Evolutionary conservation across 2,329 filamentous ascomycete species (phyloP), one percentile per base, ranked within the genome.

Genomic region (Macroventuria anomochaeta): DNA sequence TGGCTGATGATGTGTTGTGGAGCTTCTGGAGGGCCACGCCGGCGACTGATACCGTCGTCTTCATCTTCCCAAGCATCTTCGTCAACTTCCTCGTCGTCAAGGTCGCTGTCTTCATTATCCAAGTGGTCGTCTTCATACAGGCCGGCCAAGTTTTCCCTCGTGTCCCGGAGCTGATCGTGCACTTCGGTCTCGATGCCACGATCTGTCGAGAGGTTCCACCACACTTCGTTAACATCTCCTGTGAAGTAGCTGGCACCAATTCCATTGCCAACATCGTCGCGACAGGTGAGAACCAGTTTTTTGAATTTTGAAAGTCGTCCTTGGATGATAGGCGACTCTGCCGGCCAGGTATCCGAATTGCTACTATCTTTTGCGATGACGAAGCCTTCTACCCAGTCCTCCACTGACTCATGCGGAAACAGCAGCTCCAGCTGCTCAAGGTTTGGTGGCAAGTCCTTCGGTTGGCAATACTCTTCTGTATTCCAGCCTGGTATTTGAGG

Each of bases 401-500:
- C 46, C 2, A 62, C 37, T 0, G 41, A 31, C 38, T 46, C 21
- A n/a, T 58, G 36, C 1, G 62, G 62, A n/a, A 53, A 62, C 2
- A 63, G 11, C 5, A 65, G 33, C 10, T 61, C 59, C 5, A 67
- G 51, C 12, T 37, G 36, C 34, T 59, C 57, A 5, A 67, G 57
- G 7, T 47, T 60, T 3, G 48, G 25, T 13, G 62, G 64, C 7
- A 67, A 17, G n/a, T 58, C 34, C 13, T 46, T 42, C n/a, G 48
- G 53, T 13, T 39, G 17, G 23, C 46, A 48, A 5, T 15, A 20
- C 3, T 28, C 17, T 23, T 15, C 28, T 10, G 21, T 5, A 23
- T 36, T 12, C 37, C 31, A 47, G 8, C 7, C 29, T 8, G 21
- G 17, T 8, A 7, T 13, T 7, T 18, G 17, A 11, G 32, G 17